These are phyloP conservation scores for Chlorophyllum brunneum DNA, from an alignment of 768 basidiomycete genomes.

Conservation along the genomic window DNA sequence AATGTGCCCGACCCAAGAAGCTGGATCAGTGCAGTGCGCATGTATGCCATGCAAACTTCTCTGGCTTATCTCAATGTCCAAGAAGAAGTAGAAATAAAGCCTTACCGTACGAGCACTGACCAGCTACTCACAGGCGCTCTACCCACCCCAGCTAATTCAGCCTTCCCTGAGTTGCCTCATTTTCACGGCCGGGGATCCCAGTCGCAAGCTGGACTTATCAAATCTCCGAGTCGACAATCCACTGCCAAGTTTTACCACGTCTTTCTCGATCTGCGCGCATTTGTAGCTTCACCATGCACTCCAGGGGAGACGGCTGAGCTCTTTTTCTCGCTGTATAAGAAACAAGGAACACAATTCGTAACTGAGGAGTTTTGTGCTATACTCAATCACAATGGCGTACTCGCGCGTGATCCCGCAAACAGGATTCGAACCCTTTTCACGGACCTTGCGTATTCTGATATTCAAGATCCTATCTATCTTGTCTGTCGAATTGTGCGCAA, in stretches of 20 bases:
- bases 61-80: slow-evolving; percentile 72
- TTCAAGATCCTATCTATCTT: slow-evolving; percentile 81
- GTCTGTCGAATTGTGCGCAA: slow-evolving; percentile 90
- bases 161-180: slow-evolving; percentile 56
- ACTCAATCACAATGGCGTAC: slow-evolving; percentile 87
- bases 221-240: slow-evolving; percentile 31
- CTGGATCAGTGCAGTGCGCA: slow-evolving; percentile 86
- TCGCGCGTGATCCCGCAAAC: slow-evolving; percentile 72
- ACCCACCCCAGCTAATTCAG: slow-evolving; percentile 65
- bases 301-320: slow-evolving; percentile 93
- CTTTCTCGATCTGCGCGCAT: slow-evolving; percentile 86
- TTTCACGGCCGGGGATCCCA: slow-evolving; percentile 35
- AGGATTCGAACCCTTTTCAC: slow-evolving; percentile 85
- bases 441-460: slow-evolving; percentile 83
- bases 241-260: slow-evolving; percentile 83
- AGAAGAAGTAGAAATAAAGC: slow-evolving; percentile 33
- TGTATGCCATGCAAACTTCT: slow-evolving; percentile 87
- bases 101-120: slow-evolving; percentile 43
- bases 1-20: slow-evolving; percentile 76
- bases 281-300: slow-evolving; percentile 85
- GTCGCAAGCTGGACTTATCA: slow-evolving; percentile 30
- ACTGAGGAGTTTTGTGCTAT: slow-evolving; percentile 91
- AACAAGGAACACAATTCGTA: slow-evolving; percentile 78
- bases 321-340: slow-evolving; percentile 90
- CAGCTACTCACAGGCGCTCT: slow-evolving; percentile 40